Evolutionary conservation across 1,284 basidiomycete species (phyloP).

Genomic region (Sporisorium sorghi): DNA sequence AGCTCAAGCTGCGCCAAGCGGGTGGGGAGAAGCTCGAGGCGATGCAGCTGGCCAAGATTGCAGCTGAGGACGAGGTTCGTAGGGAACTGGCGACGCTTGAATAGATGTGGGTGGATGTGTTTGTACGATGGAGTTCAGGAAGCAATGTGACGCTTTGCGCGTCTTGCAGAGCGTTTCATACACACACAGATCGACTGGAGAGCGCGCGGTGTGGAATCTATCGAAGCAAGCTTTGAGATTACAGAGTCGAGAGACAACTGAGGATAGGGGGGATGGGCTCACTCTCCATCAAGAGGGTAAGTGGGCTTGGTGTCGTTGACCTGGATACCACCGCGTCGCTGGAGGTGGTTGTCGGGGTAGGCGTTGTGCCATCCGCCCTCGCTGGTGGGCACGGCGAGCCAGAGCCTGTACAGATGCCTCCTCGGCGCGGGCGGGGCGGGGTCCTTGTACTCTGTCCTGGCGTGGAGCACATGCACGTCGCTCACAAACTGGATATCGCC

Average conservation of each 20-base stretch:
- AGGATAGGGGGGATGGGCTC: constrained; percentile 3
- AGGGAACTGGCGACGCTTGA: constrained; percentile 78
- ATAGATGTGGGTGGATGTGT: constrained; percentile 14
- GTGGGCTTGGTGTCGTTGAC: constrained; percentile 68
- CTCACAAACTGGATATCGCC: constrained; percentile 67
- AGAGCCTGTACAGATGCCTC: constrained; percentile 71
- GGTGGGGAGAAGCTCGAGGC: constrained; percentile 89
- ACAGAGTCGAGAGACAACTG: background rate
- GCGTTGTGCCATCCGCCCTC: constrained; percentile 71
- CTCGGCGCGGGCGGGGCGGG: constrained; percentile 69
- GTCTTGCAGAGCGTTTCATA: background rate
- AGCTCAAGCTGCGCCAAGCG: constrained; percentile 87
- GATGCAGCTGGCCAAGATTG: constrained; percentile 95
- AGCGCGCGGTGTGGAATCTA: background rate
- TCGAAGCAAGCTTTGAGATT: background rate
- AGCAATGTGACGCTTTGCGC: constrained; percentile 8
- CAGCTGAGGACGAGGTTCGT: constrained; percentile 83
- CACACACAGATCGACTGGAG: background rate
- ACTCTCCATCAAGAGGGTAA: constrained; percentile 71
- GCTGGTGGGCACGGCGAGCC: constrained; percentile 69
- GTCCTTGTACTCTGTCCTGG: constrained; percentile 71
- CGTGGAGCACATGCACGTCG: constrained; percentile 70
- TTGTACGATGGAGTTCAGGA: background rate
- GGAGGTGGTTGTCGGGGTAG: constrained; percentile 68
- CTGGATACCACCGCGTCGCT: constrained; percentile 67